Evolutionary conservation across 2,329 filamentous ascomycete genomes (phyloP), one percentile per base, ranked within the genome.

Genomic region (Pseudodiploospora longispora): DNA sequence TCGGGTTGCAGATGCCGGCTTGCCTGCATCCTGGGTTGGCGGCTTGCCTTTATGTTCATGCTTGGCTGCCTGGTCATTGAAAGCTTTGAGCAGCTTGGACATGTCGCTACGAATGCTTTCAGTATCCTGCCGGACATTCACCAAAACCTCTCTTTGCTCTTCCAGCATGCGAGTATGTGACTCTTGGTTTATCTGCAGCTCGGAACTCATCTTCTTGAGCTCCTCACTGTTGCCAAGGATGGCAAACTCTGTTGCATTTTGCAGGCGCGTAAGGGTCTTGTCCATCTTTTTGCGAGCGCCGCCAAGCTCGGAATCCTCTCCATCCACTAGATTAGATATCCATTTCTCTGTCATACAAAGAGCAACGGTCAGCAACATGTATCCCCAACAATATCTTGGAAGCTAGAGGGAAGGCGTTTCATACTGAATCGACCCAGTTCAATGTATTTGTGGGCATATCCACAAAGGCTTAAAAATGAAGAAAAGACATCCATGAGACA

Each of bases 401-500:
- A 30, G n/a, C 10, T 6, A 10, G 6, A 3, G 4, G 9, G 8
- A 9, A 4, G 2, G 1, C 4, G 5, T 19, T 37, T 42, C 52
- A 49, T 50, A 55, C 57, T 60, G 38, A 65, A 63, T 6, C 59
- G 54, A 12, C 59, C 56, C 1, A 60, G 52, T 28, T 64, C 53
- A 40, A 61, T 60, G 27, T 62, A 63, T 48, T 62, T 59, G 38
- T 59, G 59, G 1, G 63, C 59, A 41, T 62, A 57, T 6, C 55
- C 56, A 29, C 61, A 63, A 44, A 67, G 52, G 6, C 49, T 53
- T 10, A 64, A 46, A 37, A 65, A 52, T 0, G 62, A 59, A 2
- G 55, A 57, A 40, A 67, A 67, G 0, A 66, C 64, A 7, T 63
- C 59, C 54, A 64, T 62, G 3, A 67, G 42, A 30, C 59, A 63